Conservation (phyloP, 2,329 filamentous ascomycete genomes). For the Lasiodiplodia theobromae region DNA sequence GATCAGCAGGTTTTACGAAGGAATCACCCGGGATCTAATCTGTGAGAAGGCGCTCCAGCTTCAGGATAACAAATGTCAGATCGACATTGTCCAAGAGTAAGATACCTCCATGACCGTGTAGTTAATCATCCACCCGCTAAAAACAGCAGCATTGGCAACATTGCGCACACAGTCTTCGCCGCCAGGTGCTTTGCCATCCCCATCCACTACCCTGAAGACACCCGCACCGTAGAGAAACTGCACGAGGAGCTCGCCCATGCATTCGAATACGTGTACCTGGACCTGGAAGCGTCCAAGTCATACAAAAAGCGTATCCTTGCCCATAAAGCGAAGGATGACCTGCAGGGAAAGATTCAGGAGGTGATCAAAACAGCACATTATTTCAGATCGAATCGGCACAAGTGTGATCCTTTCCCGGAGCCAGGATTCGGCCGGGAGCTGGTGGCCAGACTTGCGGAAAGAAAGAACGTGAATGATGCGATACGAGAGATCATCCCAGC, state of each 20-base stretch:
- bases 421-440: slow-evolving; percentile 15
- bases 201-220: slow-evolving; percentile 32
- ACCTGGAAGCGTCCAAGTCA: slow-evolving; percentile 37
- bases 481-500: slow-evolving; percentile 25
- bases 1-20: slow-evolving; percentile 36
- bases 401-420: slow-evolving; percentile 15
- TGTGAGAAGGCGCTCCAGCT: slow-evolving; percentile 40
- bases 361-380: not conserved
- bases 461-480: slow-evolving; percentile 30
- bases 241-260: slow-evolving; percentile 39
- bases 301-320: slow-evolving; percentile 32
- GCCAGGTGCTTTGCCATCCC: slow-evolving; percentile 40
- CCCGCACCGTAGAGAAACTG: slow-evolving; percentile 36
- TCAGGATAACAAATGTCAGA: slow-evolving; percentile 39
- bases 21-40: slow-evolving; percentile 39
- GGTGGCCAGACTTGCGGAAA: slow-evolving; percentile 28
- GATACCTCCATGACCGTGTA: not conserved
- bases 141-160: slow-evolving; percentile 35
- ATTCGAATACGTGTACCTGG: slow-evolving; percentile 43
- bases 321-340: slow-evolving; percentile 7
- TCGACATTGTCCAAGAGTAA: slow-evolving; percentile 39
- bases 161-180: slow-evolving; percentile 41
- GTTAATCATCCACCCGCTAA: not conserved
- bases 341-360: slow-evolving; percentile 15
- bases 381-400: slow-evolving; percentile 9